Evolutionary conservation across 2,329 filamentous ascomycete genomes (phyloP).

Genomic region (Penicillium rolfsii): DNA sequence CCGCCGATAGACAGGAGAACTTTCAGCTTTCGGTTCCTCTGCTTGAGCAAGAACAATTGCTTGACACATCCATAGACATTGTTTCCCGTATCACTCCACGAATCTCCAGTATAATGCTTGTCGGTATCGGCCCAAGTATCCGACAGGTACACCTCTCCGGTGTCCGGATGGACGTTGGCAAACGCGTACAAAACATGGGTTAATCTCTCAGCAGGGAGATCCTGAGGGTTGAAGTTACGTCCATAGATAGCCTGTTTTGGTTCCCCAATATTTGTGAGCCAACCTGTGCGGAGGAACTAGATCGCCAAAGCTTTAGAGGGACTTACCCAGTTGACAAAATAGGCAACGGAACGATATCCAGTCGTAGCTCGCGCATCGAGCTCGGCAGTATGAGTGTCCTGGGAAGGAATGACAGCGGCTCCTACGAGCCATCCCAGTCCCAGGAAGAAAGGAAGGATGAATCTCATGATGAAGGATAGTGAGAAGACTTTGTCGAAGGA

Average conservation of each 20-base stretch:
- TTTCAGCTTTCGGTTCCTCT: slow-evolving; percentile 74
- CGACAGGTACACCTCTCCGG: slow-evolving; percentile 75
- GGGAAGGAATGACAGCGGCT: slow-evolving; percentile 17
- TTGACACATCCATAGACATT: slow-evolving; percentile 79
- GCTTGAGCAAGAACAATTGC: slow-evolving; percentile 75
- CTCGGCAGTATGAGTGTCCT: slow-evolving; percentile 7
- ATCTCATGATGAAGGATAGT: slow-evolving; percentile 18
- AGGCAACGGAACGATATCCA: slow-evolving; percentile 44
- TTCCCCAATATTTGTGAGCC: not conserved
- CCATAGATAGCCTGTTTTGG: slow-evolving; percentile 73
- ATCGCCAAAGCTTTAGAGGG: not conserved
- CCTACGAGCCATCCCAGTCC: slow-evolving; percentile 18
- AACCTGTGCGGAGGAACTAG: no score
- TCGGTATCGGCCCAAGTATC: slow-evolving; percentile 70
- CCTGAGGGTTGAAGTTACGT: slow-evolving; percentile 78
- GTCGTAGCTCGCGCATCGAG: slow-evolving; percentile 19
- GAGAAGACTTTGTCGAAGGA: not conserved
- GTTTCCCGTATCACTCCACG: slow-evolving; percentile 67
- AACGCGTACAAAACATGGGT: slow-evolving; percentile 93
- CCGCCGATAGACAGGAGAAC: slow-evolving; percentile 81
- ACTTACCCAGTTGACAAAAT: slow-evolving; percentile 53
- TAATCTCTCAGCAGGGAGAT: slow-evolving; percentile 76
- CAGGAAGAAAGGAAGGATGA: slow-evolving; percentile 16
- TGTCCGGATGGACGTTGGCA: slow-evolving; percentile 76
- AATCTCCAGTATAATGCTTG: slow-evolving; percentile 71